Evolutionary conservation across 441 rosid species (phyloP).

Genomic region (Bocquillonia castaneifolia): DNA sequence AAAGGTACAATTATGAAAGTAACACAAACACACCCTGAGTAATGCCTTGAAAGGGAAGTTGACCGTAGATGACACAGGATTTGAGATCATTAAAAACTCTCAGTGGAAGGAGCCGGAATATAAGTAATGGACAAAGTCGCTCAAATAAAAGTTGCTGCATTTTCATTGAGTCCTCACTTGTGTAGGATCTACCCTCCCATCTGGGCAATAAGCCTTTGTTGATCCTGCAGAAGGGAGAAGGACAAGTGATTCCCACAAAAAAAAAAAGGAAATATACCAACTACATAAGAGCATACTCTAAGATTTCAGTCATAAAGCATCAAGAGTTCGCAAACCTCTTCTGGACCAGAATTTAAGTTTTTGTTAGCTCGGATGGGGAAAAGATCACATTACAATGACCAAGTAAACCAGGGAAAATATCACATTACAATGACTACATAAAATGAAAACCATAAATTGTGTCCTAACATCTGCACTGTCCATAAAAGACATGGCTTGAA

Average conservation of each 20-base stretch:
- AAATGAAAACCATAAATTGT: neutral
- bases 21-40: conserved; percentile 37
- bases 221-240: conserved; percentile 30
- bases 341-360: neutral
- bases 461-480: neutral
- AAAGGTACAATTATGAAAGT: conserved; percentile 13
- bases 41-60: conserved; percentile 35
- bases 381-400: neutral
- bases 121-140: conserved; percentile 82
- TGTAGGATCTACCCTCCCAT: conserved; percentile 34
- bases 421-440: neutral
- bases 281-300: neutral
- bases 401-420: neutral
- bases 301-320: neutral
- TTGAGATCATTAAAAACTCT: conserved; percentile 63
- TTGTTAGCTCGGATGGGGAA: neutral
- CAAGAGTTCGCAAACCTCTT: neutral
- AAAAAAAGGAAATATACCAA: conserved; percentile 10
- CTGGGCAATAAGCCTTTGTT: conserved; percentile 31
- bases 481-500: neutral
- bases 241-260: conserved; percentile 8
- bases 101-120: conserved; percentile 77
- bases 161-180: conserved; percentile 32
- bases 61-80: conserved; percentile 55
- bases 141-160: conserved; percentile 59